Percentiles rank a stretch among this genome's conserved stretches.
Conservation (phyloP, 225 moss, liverwort and hornwort genomes). For the Ulota crispa region DNA sequence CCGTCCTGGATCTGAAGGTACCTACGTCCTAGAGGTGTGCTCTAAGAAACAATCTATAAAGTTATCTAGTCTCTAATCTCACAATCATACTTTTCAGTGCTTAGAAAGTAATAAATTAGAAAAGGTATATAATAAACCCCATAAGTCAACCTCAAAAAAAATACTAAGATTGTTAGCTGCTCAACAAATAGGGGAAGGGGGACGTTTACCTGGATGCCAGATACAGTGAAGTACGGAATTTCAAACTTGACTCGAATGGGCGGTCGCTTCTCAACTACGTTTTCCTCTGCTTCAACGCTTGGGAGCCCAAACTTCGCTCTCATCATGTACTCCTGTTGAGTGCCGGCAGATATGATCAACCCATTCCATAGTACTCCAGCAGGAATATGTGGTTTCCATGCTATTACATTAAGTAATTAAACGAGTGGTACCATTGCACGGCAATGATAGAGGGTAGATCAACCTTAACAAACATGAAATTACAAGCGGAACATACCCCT, state of each 20-base stretch:
- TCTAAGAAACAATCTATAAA: not conserved
- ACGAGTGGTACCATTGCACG: not conserved
- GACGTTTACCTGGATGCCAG: slow-evolving; percentile 80
- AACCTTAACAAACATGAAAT: not conserved
- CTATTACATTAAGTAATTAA: not conserved
- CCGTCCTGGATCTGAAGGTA: slow-evolving; percentile 8
- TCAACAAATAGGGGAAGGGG: not conserved
- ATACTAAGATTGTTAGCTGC: not conserved
- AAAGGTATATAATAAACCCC: not conserved
- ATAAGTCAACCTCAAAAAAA: slow-evolving; percentile 1
- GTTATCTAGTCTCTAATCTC: not conserved
- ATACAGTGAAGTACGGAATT: slow-evolving; percentile 96
- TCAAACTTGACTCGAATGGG: slow-evolving; percentile 98
- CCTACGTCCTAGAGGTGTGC: not conserved
- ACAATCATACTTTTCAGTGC: not conserved
- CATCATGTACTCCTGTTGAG: slow-evolving; percentile 88
- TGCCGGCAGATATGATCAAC: not conserved
- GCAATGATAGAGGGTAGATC: not conserved
- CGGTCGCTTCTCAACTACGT: slow-evolving; percentile 79
- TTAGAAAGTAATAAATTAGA: not conserved
- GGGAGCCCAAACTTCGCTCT: slow-evolving; percentile 96
- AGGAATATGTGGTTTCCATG: not conserved
- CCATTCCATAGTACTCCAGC: slow-evolving; percentile 11
- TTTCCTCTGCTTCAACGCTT: slow-evolving; percentile 91
- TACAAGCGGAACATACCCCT: not conserved